These are phyloP conservation scores for Rutstroemia sp. DNA, from an alignment of 2,329 filamentous ascomycete species.

Conservation along the genomic window DNA sequence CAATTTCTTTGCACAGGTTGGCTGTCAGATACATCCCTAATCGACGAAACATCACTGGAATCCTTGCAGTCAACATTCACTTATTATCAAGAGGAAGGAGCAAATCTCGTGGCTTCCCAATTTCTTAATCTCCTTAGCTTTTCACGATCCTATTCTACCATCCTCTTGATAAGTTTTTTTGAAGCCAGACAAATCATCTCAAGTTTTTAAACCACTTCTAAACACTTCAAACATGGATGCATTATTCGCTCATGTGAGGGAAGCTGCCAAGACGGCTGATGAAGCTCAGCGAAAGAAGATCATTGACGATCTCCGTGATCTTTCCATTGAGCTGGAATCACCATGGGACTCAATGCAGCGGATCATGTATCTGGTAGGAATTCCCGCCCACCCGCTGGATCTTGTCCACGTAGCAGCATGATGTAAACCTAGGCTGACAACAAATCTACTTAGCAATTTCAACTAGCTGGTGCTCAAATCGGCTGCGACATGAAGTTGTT, in stretches of 20 bases:
- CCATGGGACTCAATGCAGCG: constrained; percentile 8
- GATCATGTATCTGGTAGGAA: constrained; percentile 2
- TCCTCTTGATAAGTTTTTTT: neutral
- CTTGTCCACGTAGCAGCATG: neutral
- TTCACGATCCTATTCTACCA: neutral
- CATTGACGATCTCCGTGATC: constrained; percentile 2
- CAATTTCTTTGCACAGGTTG: neutral
- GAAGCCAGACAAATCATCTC: neutral
- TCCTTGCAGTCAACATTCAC: neutral
- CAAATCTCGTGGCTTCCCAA: neutral
- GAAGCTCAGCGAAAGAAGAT: constrained; percentile 4
- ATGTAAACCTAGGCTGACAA: neutral
- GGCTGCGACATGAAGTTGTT: constrained; percentile 3
- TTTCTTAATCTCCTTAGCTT: neutral
- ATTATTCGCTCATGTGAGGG: neutral
- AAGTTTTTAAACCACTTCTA: neutral
- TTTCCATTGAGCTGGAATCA: constrained; percentile 6
- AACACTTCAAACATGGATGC: neutral
- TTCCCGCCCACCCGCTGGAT: neutral
- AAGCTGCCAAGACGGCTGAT: neutral
- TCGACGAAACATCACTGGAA: neutral
- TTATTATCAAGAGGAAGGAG: neutral
- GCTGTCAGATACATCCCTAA: neutral
- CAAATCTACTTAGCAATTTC: constrained; percentile 3
- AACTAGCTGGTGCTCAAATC: constrained; percentile 2